Evolutionary conservation across 2,329 filamentous ascomycete genomes (phyloP).

Genomic region (Didymella exigua): DNA sequence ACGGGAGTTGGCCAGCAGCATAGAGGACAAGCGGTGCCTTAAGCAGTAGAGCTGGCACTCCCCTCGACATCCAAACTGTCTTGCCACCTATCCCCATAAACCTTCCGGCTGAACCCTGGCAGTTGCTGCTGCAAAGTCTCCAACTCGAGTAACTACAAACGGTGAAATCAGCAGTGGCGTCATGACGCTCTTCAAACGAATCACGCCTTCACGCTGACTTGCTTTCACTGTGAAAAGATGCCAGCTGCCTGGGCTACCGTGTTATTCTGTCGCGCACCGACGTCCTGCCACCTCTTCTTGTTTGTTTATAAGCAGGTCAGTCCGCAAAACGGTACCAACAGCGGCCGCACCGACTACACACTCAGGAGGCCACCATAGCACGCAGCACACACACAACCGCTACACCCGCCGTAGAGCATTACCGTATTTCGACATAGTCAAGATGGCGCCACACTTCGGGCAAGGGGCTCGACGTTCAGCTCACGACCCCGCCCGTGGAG

Average conservation of each 20-base stretch:
- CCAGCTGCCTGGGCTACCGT: neutral
- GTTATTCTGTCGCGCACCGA: neutral
- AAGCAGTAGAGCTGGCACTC: neutral
- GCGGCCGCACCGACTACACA: neutral
- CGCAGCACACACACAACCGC: neutral
- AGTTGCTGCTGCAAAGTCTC: neutral
- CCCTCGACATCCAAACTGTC: neutral
- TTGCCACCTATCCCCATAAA: too few relatives aligned
- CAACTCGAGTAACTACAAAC: neutral
- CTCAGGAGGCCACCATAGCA: neutral
- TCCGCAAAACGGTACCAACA: neutral
- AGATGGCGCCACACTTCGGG: constrained; percentile 1
- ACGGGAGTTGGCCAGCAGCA: neutral
- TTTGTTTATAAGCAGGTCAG: constrained; percentile 8
- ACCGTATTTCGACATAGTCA: neutral
- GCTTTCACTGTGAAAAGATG: constrained; percentile 6
- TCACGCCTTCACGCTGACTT: neutral
- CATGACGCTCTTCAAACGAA: neutral
- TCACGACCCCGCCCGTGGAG: neutral
- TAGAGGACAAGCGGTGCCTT: neutral
- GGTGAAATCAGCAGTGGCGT: neutral
- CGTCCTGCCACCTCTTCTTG: neutral
- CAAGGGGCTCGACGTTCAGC: neutral
- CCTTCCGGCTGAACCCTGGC: neutral
- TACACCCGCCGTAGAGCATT: neutral